These are phyloP conservation scores for Yamadazyma ubonensis DNA, from an alignment of 805 yeast genomes.

Conservation along the genomic window DNA sequence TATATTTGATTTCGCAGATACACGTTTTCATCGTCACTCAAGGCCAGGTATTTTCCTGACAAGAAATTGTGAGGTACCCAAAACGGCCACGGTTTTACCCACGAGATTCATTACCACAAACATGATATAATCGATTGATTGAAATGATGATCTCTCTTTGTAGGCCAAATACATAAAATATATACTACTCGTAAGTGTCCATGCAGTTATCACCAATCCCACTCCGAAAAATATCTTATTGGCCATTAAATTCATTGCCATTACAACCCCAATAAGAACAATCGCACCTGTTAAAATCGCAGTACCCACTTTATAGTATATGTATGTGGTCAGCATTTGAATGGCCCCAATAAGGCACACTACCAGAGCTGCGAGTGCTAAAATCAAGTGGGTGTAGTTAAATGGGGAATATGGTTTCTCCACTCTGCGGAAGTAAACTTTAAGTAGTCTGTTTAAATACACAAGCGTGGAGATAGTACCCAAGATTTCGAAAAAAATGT, in stretches of 20 bases:
- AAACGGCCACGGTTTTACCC: slow-evolving; percentile 2
- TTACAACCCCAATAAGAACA: slow-evolving; percentile 2
- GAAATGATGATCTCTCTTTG: slow-evolving; percentile 1
- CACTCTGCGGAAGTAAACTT: background rate
- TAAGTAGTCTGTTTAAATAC: slow-evolving; percentile 6
- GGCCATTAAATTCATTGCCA: background rate
- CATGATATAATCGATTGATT: slow-evolving; percentile 8
- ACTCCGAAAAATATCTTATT: slow-evolving; percentile 4
- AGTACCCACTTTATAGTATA: slow-evolving; percentile 14
- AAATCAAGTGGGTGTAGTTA: slow-evolving; percentile 2
- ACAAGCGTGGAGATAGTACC: slow-evolving; percentile 8
- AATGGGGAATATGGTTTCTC: background rate
- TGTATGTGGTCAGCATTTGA: slow-evolving; percentile 6
- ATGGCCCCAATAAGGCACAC: slow-evolving; percentile 10
- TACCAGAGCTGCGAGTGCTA: slow-evolving; percentile 7
- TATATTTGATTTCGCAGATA: background rate
- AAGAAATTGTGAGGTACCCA: background rate
- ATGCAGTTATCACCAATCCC: background rate
- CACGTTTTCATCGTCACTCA: background rate
- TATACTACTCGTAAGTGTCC: slow-evolving; percentile 7
- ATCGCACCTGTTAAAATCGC: slow-evolving; percentile 6
- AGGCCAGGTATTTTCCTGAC: background rate
- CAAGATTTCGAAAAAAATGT: slow-evolving; percentile 13
- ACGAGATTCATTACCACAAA: slow-evolving; percentile 9
- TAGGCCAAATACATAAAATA: slow-evolving; percentile 13